Evolutionary conservation across 345 rosid species (phyloP).

Genomic region (Acer campestre): DNA sequence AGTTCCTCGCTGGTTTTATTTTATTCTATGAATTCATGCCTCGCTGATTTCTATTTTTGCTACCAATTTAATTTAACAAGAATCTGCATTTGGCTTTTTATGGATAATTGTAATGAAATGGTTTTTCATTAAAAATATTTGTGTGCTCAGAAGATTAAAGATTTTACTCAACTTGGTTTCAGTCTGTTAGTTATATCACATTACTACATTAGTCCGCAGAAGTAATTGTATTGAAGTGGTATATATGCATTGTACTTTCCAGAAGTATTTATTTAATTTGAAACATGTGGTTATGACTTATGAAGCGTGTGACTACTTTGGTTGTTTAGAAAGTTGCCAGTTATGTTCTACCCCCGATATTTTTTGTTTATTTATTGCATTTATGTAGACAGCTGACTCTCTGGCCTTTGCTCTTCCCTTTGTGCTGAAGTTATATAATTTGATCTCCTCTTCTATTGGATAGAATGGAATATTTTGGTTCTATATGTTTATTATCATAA

Average conservation of each 20-base stretch:
- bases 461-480: slow-evolving; percentile 10
- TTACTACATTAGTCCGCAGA: background rate
- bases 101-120: no score
- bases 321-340: background rate
- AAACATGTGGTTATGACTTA: background rate
- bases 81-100: no score
- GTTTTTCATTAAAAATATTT: background rate
- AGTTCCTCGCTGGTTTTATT: slow-evolving; percentile 19
- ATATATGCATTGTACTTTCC: background rate
- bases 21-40: background rate
- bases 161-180: background rate
- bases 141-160: background rate
- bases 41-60: background rate
- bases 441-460: background rate
- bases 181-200: background rate
- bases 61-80: no score
- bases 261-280: background rate
- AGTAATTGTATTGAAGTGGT: background rate
- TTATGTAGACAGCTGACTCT: background rate
- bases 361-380: background rate
- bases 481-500: background rate
- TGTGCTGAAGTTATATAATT: slow-evolving; percentile 3
- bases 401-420: background rate
- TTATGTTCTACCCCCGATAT: no score
- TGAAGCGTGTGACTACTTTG: background rate